Evolutionary conservation across 2,329 filamentous ascomycete species (phyloP), one percentile per base, ranked within the genome.

Genomic region (Mycosphaerelloides madeirae): DNA sequence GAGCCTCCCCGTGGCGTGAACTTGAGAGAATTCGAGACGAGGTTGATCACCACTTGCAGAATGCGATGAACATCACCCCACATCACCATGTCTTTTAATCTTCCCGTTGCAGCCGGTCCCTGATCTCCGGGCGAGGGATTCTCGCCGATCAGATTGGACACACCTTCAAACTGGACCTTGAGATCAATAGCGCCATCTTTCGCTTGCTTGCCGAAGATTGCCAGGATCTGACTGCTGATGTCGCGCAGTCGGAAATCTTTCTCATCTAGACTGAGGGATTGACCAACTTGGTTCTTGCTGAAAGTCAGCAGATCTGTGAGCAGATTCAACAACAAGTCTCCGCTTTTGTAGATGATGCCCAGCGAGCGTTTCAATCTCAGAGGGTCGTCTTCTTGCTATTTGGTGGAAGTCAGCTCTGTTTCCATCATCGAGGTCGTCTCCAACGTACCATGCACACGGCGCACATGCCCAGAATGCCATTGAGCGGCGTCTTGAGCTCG

Each of bases 41-140:
- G 73, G 60, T 95, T 95, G 71, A 94, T 95, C 36, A 95, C 79
- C n/a, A 95, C 85, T 63, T 95, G 90, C 19, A 95, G 69, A 31
- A 95, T 93, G 34, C 90, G 77, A 60, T 95, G 88, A 54, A 93
- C 85, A 57, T 96, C 90, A n/a, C 90, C 90, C 81, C 87, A 93
- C 1, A 96, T 71, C 39, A 85, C 83, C 83, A 94, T 90, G 52
- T 95, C 87, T 61, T 85, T 87, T 18, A 95, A 65, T 14, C 83
- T 74, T 8, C 84, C 84, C 3, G 79, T 73, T 1, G 83, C 84
- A 46, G 69, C 69, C 14, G 51, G 51, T 2, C 52, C 48, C 18
- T 44, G 29, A 14, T 46, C 48, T 4, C 54, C 48, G 2, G 46
- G 38, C 3, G 48, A 39, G 13, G 34, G 11, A 15, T 29, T 31